phyloP scores from a whole-genome alignment of 208 protist species.

The Acanthamoeba rhysodes region DNA sequence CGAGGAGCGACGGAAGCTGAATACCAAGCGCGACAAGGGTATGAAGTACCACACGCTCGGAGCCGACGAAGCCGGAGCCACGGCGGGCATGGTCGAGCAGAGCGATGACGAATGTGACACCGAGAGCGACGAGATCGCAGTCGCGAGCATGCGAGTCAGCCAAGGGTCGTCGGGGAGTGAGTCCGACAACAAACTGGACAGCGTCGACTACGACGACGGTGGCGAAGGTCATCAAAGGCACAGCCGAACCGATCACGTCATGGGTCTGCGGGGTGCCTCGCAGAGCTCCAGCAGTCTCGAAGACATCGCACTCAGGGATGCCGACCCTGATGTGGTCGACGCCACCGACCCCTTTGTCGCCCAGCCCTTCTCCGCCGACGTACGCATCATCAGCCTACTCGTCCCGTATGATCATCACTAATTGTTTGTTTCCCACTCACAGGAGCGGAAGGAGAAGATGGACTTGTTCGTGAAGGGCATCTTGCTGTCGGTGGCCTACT shows the following conservation, averaged over 20 bases:
- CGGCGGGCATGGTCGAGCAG: background rate
- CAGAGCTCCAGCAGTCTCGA: background rate
- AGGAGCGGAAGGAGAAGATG: background rate
- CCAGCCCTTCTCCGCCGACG: background rate
- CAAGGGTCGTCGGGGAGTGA: background rate
- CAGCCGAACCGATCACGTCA: background rate
- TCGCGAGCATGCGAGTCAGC: background rate
- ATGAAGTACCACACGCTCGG: constrained; percentile 9
- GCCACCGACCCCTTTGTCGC: background rate
- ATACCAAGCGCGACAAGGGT: background rate
- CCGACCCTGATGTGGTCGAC: background rate
- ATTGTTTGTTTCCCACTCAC: background rate
- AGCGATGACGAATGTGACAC: background rate
- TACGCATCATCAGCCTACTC: background rate
- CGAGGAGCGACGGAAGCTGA: background rate
- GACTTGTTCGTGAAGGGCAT: constrained; percentile 17
- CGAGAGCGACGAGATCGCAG: background rate
- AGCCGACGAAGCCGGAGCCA: background rate
- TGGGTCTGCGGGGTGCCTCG: background rate
- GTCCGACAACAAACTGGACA: background rate
- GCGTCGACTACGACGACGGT: background rate
- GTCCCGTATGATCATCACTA: too few species aligned
- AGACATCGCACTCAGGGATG: background rate
- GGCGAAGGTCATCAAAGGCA: background rate
- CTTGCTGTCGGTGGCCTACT: constrained; percentile 60